phyloP scores from a whole-genome alignment of 2,329 filamentous ascomycete species.

The Calonectria ilicicola region DNA sequence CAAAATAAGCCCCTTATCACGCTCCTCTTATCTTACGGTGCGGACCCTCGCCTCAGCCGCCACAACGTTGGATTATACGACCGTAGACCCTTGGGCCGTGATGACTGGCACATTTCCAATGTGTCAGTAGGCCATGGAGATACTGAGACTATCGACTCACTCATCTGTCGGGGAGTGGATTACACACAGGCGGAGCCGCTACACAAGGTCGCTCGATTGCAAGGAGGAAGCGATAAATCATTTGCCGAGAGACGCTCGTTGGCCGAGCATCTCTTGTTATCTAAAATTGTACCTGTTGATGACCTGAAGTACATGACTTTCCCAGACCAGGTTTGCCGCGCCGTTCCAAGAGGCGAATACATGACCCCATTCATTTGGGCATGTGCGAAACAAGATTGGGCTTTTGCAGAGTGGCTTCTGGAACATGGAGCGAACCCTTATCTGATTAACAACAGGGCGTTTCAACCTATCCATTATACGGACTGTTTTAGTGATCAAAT shows the following conservation, averaged over 20 bases:
- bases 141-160: not conserved
- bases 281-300: not conserved
- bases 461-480: not conserved
- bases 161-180: not conserved
- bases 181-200: not conserved
- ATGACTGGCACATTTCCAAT: not conserved
- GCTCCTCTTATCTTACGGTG: not conserved
- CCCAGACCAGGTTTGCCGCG: not conserved
- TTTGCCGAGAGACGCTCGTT: not conserved
- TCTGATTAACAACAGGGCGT: not conserved
- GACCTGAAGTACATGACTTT: conserved; percentile 8
- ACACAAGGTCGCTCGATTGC: not conserved
- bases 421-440: not conserved
- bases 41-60: not conserved
- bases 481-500: not conserved
- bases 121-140: not conserved
- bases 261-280: conserved; percentile 6
- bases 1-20: not conserved
- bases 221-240: not conserved
- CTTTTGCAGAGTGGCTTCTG: conserved; percentile 9
- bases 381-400: conserved; percentile 8
- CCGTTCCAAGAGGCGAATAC: not conserved
- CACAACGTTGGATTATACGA: not conserved
- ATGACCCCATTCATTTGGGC: conserved; percentile 13
- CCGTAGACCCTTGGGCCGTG: not conserved